Evolutionary conservation across 2,329 filamentous ascomycete species (phyloP), one percentile per base, ranked within the genome.

Genomic region (Calonectria pauciramosa): DNA sequence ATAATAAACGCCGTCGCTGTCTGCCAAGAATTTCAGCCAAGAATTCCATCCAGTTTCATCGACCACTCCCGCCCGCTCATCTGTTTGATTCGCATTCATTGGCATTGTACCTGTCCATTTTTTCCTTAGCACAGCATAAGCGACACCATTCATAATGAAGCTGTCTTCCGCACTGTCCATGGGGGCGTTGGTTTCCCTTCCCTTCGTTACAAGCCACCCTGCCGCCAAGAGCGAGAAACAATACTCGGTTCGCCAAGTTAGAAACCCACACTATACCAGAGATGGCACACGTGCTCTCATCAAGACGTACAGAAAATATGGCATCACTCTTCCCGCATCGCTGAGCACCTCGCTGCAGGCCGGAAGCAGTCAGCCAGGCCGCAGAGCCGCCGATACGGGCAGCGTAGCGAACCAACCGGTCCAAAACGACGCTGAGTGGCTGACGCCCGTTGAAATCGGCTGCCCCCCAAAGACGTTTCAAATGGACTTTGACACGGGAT

Each of bases 401-500:
- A 84, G 80, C 26, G 84, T 76, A 3, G 65, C 68, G 3, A 80
- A 80, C 49, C 79, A 71, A 0, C 84, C 85, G 1, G 68, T 80
- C 32, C 60, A 80, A 4, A 75, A 79, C 67, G 86, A 87, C n/a
- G 41, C 76, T 26, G 85, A 86, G 78, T 88, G 85, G 76, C 72
- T 87, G 66, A 82, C 83, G 4, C 84, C 85, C 7, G 84, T 88
- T 16, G 79, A 84, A 49, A 85, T 88, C n/a, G 87, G 87, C 18
- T 86, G 85, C 8, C 87, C 87, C 11, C 82, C 85, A 5, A 85
- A 88, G 77, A 86, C 83, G 1, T 80, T 88, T 63, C 84, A 85
- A 44, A 78, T 89, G 64, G 84, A 87, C 76, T 86, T 89, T 60
- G 87, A 89, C 72, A 89, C 87, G 1, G 87, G 87, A 1, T 88